Base-by-base conservation (phyloP, 2,329 filamentous ascomycete genomes). In the Beauveria scarabaeidicola region DNA sequence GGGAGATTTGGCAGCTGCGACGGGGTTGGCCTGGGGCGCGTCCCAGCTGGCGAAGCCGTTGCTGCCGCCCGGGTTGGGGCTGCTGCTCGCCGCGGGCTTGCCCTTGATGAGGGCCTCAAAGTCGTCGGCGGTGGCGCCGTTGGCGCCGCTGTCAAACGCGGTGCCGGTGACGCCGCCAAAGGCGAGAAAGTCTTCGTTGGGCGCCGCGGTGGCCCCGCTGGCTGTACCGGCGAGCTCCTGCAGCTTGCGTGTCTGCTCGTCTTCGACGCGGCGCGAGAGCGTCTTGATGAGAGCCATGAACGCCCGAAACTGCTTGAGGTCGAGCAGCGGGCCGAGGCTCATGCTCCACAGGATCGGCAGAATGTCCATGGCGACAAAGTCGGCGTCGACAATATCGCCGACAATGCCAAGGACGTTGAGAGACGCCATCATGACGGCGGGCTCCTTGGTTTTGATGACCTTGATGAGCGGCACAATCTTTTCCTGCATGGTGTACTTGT, bases 401-500 rank as follows among this genome's bases (percentile, higher is more conserved):
- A 99, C 87, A 52, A 96, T 88, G 53, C 83, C 84, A 64, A 97
- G 85, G 1, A 97, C 91, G 59, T 87, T 87, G 38, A 97, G 78
- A 0, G 91, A 88, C 6, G 93, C 92, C 79, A 97, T 89, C 90
- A 97, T 97, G 10, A 99, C 94, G 8, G 91, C 92, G 0, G 94
- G 94, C 71, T 99, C 94, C 70, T 96, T 97, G 0, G 94, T 99
- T 74, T 96, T 97, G 76, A 99, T 97, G 2, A 81, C 91, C 68
- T 90, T 91, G 62, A 99, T 80, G 5, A 97, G 76, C 0, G 94
- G 94, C 0, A 97, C 83, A 38, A 99, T 89, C 76, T 97, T 97
- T 70, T 99, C 94, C 71, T 99, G 94, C 76, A 99, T 93, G 0
- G 94, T 97, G 69, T 94, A 97, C 72, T 97, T 97, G 76, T 99